Base-by-base conservation (phyloP, 306 rosid genomes). In the Cicer pinnatifidum region DNA sequence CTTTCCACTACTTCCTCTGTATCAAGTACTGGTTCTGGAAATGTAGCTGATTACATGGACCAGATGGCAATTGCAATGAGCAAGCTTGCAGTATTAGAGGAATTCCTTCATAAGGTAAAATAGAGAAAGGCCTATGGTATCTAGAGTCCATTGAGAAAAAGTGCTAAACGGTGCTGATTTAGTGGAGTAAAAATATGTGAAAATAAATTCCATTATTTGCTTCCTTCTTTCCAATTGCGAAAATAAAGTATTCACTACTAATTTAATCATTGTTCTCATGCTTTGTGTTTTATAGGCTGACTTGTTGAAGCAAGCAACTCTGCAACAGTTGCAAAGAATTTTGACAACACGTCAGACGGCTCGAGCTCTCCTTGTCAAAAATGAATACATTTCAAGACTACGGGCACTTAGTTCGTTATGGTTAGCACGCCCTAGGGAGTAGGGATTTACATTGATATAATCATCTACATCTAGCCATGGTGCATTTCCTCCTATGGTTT, bases 31-130 rank as follows among this genome's bases (percentile, higher is more conserved):
- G 82, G 73, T 63, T 64, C 86, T 1, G 95, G 86, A 35, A 84
- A 87, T 82, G 98, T 92, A 0, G 85, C 91, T 0, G 96, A 90
- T 59, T 92, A 90, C 87, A 90, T 92, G 98, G 90, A 87, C 17
- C 98, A 90, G 72, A 92, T 92, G 98, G 92, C 97, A 1, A 73
- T 87, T 54, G 98, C 98, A 38, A 92, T 92, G 98, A 65, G 84
- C 71, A 85, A 86, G 81, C 91, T 92, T 60, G 85, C 88, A 11
- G 78, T 83, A 5, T 61, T 90, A 0, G 91, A 89, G 82, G 79
- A 69, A 40, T 90, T 92, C 81, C 85, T 89, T 76, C 85, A 68
- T 54, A 86, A 90, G 87, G 98, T 86, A 75, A 69, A 10, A 3
- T 28, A 15, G 9, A 9, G 46, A 75, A 41, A 23, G 23, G 17